Conservation (phyloP, 2,329 filamentous ascomycete genomes). For the Calonectria pseudoturangicola region DNA sequence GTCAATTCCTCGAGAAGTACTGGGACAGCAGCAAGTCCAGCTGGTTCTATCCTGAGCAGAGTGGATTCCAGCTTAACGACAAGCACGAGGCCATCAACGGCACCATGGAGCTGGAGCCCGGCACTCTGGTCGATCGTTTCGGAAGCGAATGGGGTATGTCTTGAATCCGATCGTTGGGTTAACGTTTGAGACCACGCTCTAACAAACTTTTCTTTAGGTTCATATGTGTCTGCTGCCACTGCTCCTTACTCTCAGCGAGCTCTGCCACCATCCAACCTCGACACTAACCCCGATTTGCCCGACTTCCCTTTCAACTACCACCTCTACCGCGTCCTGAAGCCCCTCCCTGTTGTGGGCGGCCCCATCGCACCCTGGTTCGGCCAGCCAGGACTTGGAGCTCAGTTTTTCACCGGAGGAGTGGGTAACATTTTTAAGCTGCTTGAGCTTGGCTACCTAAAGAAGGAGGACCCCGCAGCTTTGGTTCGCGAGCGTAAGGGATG, state of each 20-base stretch:
- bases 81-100: background rate
- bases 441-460: slow-evolving; percentile 20
- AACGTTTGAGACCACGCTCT: background rate
- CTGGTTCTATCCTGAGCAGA: slow-evolving; percentile 38
- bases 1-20: slow-evolving; percentile 42
- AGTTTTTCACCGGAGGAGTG: slow-evolving; percentile 55
- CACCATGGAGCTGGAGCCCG: background rate
- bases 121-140: slow-evolving; percentile 4
- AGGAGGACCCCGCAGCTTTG: background rate
- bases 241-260: slow-evolving; percentile 68
- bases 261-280: slow-evolving; percentile 67
- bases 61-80: slow-evolving; percentile 38
- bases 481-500: slow-evolving; percentile 17
- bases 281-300: slow-evolving; percentile 55
- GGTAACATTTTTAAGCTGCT: slow-evolving; percentile 47
- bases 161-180: background rate
- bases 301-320: slow-evolving; percentile 68
- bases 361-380: slow-evolving; percentile 70
- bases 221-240: slow-evolving; percentile 61
- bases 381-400: slow-evolving; percentile 67
- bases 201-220: background rate
- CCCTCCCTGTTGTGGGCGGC: slow-evolving; percentile 63
- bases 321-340: slow-evolving; percentile 65
- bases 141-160: slow-evolving; percentile 25
- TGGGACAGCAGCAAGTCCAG: slow-evolving; percentile 30